Evolutionary conservation across 805 yeast genomes (phyloP).

Genomic region (Diddensiella santjacobensis): DNA sequence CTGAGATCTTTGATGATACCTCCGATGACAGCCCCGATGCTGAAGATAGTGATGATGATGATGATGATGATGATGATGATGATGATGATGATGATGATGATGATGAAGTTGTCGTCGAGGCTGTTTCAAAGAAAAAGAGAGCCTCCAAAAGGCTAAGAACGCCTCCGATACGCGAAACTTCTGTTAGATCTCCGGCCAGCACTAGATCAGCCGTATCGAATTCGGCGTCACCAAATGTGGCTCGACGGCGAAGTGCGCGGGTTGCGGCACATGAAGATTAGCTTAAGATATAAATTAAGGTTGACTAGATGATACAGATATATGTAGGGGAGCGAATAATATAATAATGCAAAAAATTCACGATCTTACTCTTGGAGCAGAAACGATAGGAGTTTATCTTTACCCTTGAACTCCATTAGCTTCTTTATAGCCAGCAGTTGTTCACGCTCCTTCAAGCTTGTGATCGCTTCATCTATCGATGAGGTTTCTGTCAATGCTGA

Average conservation of each 20-base stretch:
- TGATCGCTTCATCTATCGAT: conserved; percentile 24
- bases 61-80: conserved; percentile 20
- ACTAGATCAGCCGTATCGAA: too few species aligned
- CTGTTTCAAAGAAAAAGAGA: too few species aligned
- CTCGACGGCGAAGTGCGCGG: too few species aligned
- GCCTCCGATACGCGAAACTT: too few species aligned
- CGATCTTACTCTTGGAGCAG: conserved; percentile 31
- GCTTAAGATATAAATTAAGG: too few species aligned
- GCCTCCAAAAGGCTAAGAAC: too few species aligned
- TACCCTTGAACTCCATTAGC: conserved; percentile 66
- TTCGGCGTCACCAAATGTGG: too few species aligned
- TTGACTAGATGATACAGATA: too few species aligned
- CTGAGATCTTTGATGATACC: too few species aligned
- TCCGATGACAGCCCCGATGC: conserved; percentile 22
- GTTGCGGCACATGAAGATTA: too few species aligned
- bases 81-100: background rate
- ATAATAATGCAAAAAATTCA: background rate
- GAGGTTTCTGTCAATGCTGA: conserved; percentile 1
- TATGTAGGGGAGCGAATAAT: too few species aligned
- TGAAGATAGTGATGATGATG: conserved; percentile 21
- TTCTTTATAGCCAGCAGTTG: conserved; percentile 55
- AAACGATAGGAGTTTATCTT: conserved; percentile 58
- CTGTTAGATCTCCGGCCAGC: too few species aligned
- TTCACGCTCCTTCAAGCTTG: conserved; percentile 40
- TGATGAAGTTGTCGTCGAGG: background rate